phyloP scores from a whole-genome alignment of 2,329 filamentous ascomycete genomes.

The Microascus cirrosus region DNA sequence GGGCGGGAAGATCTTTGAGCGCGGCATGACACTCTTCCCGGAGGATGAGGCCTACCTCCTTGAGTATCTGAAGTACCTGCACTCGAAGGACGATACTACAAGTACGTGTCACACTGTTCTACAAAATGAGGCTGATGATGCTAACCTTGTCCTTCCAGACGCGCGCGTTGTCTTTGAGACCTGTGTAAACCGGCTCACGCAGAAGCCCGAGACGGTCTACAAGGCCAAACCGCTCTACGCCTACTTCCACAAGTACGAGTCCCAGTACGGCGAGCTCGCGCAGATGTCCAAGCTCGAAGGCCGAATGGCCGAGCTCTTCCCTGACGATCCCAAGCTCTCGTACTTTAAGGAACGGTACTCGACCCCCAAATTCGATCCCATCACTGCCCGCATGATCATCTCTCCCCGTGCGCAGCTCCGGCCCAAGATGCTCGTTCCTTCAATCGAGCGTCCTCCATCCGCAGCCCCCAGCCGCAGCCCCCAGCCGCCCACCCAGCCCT shows the following conservation, averaged over 20 bases:
- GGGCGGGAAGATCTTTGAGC: slow-evolving; percentile 90
- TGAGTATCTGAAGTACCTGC: slow-evolving; percentile 90
- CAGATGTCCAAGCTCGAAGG: slow-evolving; percentile 87
- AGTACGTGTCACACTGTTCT: slow-evolving; percentile 44
- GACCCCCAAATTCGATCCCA: slow-evolving; percentile 64
- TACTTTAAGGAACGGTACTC: slow-evolving; percentile 71
- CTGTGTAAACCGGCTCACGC: slow-evolving; percentile 69
- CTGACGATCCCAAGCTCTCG: slow-evolving; percentile 66
- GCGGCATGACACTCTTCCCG: slow-evolving; percentile 84
- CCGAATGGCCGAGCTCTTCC: slow-evolving; percentile 89
- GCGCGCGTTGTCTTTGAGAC: slow-evolving; percentile 94
- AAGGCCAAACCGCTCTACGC: slow-evolving; percentile 79
- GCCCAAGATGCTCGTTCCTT: slow-evolving; percentile 45
- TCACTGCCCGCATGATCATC: slow-evolving; percentile 69
- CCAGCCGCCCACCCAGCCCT: slow-evolving; percentile 18
- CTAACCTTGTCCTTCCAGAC: slow-evolving; percentile 40
- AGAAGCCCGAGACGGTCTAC: slow-evolving; percentile 60
- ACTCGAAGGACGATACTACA: slow-evolving; percentile 84
- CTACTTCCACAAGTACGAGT: slow-evolving; percentile 94
- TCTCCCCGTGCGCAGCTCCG: slow-evolving; percentile 70
- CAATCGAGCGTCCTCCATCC: slow-evolving; percentile 38
- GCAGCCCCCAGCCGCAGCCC: slow-evolving; percentile 28
- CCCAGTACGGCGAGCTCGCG: slow-evolving; percentile 81
- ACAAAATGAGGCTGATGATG: background rate
- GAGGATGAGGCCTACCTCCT: slow-evolving; percentile 89